These are phyloP conservation scores for Karstenula rhodostoma DNA, from an alignment of 2,329 filamentous ascomycete genomes.

Conservation along the genomic window DNA sequence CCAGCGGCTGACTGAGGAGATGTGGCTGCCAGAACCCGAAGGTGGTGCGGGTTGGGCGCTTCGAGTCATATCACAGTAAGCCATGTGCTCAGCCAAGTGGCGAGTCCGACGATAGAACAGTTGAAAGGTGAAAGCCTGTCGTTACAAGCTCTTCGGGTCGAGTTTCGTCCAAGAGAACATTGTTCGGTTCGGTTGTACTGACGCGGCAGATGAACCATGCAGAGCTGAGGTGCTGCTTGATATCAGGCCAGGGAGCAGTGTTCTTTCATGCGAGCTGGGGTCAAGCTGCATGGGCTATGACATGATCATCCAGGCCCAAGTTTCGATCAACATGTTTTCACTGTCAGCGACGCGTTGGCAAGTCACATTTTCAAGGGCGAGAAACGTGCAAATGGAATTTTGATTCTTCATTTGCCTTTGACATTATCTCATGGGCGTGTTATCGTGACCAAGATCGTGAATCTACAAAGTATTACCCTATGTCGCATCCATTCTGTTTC, in stretches of 20 bases:
- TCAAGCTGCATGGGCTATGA: background rate
- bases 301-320: background rate
- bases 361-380: background rate
- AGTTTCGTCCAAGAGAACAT: background rate
- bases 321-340: background rate
- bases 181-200: background rate
- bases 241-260: too few species aligned
- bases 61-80: constrained; percentile 7
- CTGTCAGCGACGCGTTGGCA: background rate
- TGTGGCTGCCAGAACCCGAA: background rate
- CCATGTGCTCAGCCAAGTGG: background rate
- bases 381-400: background rate
- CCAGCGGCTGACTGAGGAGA: background rate
- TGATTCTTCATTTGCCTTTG: constrained; percentile 4
- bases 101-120: background rate
- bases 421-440: constrained; percentile 13
- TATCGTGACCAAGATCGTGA: constrained; percentile 15
- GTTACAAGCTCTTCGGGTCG: background rate
- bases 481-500: background rate
- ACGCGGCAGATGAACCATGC: background rate
- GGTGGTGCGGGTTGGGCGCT: background rate
- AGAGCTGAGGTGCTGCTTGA: too few species aligned
- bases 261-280: too few species aligned
- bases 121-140: background rate
- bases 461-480: constrained; percentile 11